Base-by-base conservation (phyloP, 2,329 filamentous ascomycete species). In the Ascochyta rabiei region DNA sequence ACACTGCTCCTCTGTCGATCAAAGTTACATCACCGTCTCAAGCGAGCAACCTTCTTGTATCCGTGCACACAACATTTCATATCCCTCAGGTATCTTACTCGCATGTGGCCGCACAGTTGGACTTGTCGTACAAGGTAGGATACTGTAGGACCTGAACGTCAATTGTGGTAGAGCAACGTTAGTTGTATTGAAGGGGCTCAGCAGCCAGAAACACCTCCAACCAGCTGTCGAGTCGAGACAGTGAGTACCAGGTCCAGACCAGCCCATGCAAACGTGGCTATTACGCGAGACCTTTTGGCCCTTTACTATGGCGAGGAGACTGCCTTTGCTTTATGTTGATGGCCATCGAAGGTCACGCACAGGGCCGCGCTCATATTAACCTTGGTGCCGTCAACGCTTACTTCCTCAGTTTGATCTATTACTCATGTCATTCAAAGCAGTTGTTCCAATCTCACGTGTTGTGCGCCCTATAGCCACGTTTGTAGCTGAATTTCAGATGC, bases 91-190 rank as follows among this genome's bases (percentile, higher is more conserved):
- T 50, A 48, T 49, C 28, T 56, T 2, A 81, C 78, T 44, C 96
- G 91, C 72, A 90, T 86, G 16, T 90, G 96, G 70, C n/a, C n/a
- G n/a, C 84, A 96, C 65, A 82, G 82, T 0, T 90, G 96, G 68
- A 90, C 89, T 0, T 96, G 96, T 82, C 96, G 42, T 16, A 51
- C 43, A 44, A 24, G 30, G 18, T 55, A n/a, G 37, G 18, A 50
- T 51, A 38, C 47, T 40, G 48, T 16, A 42, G 53, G 43, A 40
- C 43, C 37, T 31, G 40, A 30, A 39, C 31, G 96, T 73, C 89
- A 89, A 24, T 93, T 96, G 57, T 96, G 91, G 80, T 95, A 96
- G 77, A 89, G 95, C 69, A 91, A 96, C 71, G 79, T 96, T 10
- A 82, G 86, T 0, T 78, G 85, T 44, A 48, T 48, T 19, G 35